A percentile compares a stretch with the other conserved stretches of the same genome.
Conservation (phyloP, 371 early-diverging fungal species). For the Mucor lusitanicus region DNA sequence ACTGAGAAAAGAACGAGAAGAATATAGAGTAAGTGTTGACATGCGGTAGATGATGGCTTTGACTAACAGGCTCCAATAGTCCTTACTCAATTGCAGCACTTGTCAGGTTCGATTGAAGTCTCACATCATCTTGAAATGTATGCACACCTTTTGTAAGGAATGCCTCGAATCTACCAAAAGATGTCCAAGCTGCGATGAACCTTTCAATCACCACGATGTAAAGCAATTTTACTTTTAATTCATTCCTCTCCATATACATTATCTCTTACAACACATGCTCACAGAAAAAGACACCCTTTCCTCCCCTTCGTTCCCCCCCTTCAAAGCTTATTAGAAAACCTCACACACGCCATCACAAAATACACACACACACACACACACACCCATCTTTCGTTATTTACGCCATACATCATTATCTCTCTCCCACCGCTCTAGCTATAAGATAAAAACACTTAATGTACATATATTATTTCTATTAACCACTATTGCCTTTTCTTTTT, state of each 20-base stretch:
- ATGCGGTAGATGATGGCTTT: background rate
- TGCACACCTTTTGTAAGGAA: slow-evolving; percentile 97
- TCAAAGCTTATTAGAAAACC: background rate
- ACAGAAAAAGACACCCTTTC: background rate
- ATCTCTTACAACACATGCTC: background rate
- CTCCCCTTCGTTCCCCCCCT: background rate
- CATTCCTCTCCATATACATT: background rate
- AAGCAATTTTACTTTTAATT: slow-evolving; percentile 83
- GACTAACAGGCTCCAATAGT: slow-evolving; percentile 33
- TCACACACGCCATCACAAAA: background rate
- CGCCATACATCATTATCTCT: background rate
- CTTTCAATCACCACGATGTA: slow-evolving; percentile 92
- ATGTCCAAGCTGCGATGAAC: slow-evolving; percentile 97
- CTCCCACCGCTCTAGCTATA: background rate
- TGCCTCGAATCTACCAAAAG: slow-evolving; percentile 98
- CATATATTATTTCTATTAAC: slow-evolving; percentile 1
- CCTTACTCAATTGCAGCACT: slow-evolving; percentile 84
- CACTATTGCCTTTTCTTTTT: background rate
- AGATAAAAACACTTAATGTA: background rate
- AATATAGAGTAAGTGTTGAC: slow-evolving; percentile 39
- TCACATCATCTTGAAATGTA: slow-evolving; percentile 81
- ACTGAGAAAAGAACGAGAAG: slow-evolving; percentile 40
- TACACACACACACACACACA: background rate
- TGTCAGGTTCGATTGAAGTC: slow-evolving; percentile 87
- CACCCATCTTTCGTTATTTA: background rate